Conservation (phyloP, 352 stramenopile species). For the Aphanomyces astaci region DNA sequence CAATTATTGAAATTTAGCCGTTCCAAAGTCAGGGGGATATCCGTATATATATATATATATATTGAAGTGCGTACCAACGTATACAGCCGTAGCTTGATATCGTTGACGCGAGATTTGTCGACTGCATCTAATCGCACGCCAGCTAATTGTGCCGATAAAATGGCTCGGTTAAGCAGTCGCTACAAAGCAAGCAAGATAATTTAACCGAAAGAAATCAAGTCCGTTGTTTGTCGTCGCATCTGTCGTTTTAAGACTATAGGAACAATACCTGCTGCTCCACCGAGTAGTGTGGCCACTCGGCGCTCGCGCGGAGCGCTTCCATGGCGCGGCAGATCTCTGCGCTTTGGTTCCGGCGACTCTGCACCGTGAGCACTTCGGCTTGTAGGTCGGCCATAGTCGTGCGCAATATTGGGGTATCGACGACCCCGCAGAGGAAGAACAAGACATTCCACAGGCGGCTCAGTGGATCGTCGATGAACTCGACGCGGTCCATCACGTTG, state of each 20-base stretch:
- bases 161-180: slow-evolving; percentile 85
- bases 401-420: slow-evolving; percentile 92
- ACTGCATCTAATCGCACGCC: slow-evolving; percentile 90
- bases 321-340: slow-evolving; percentile 89
- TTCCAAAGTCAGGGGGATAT: too few relatives aligned
- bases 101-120: slow-evolving; percentile 92
- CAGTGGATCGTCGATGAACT: slow-evolving; percentile 88
- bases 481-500: slow-evolving; percentile 87
- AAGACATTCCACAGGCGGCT: slow-evolving; percentile 93
- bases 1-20: too few relatives aligned
- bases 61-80: too few relatives aligned
- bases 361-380: slow-evolving; percentile 89
- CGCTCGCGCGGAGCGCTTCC: slow-evolving; percentile 44
- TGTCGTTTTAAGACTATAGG: too few relatives aligned
- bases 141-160: slow-evolving; percentile 85
- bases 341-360: slow-evolving; percentile 89
- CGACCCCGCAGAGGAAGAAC: slow-evolving; percentile 94
- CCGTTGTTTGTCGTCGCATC: too few relatives aligned
- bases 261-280: slow-evolving; percentile 49
- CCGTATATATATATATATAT: too few relatives aligned
- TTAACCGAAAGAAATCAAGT: too few relatives aligned
- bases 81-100: slow-evolving; percentile 89
- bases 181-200: slow-evolving; percentile 12
- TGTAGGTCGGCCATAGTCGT: slow-evolving; percentile 88
- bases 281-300: slow-evolving; percentile 47